Evolutionary conservation across 768 basidiomycete genomes (phyloP).

Genomic region (Dictyophora rubrovolvata): DNA sequence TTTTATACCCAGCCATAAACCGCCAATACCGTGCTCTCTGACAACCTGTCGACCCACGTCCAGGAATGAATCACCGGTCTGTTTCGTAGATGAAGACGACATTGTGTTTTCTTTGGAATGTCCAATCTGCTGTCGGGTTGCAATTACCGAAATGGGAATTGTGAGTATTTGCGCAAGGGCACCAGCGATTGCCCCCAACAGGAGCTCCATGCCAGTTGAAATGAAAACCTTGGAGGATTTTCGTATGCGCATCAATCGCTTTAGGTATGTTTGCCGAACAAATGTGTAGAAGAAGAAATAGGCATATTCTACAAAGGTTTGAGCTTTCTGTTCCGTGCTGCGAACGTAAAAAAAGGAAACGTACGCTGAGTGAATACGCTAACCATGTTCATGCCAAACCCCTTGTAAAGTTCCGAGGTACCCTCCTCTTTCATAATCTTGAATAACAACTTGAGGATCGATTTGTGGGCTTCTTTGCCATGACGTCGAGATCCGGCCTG

Average conservation of each 20-base stretch:
- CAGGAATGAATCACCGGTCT: slow-evolving; percentile 60
- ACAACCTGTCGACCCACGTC: slow-evolving; percentile 79
- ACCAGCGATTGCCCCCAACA: slow-evolving; percentile 86
- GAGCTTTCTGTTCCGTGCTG: slow-evolving; percentile 2
- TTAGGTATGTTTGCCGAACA: slow-evolving; percentile 75
- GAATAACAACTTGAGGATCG: slow-evolving; percentile 55
- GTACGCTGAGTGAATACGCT: slow-evolving; percentile 96
- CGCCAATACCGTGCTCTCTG: slow-evolving; percentile 75
- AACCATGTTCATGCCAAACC: slow-evolving; percentile 94
- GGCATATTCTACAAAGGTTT: slow-evolving; percentile 68
- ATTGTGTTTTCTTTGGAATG: slow-evolving; percentile 15
- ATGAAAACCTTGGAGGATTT: slow-evolving; percentile 49
- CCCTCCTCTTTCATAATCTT: slow-evolving; percentile 77
- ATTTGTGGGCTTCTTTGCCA: slow-evolving; percentile 26
- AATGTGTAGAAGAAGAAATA: slow-evolving; percentile 99
- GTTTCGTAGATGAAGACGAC: slow-evolving; percentile 6
- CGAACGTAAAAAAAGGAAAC: slow-evolving; percentile 24
- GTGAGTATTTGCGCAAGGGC: slow-evolving; percentile 96
- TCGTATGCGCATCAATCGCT: slow-evolving; percentile 49
- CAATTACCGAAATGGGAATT: slow-evolving; percentile 95
- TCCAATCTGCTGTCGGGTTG: slow-evolving; percentile 92
- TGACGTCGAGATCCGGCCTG: slow-evolving; percentile 56
- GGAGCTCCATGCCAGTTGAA: slow-evolving; percentile 70
- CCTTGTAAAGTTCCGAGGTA: slow-evolving; percentile 72
- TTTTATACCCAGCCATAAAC: slow-evolving; percentile 88